Evolutionary conservation across 75 land plant species (phyloP).

Genomic region (Azolla pinnata): DNA sequence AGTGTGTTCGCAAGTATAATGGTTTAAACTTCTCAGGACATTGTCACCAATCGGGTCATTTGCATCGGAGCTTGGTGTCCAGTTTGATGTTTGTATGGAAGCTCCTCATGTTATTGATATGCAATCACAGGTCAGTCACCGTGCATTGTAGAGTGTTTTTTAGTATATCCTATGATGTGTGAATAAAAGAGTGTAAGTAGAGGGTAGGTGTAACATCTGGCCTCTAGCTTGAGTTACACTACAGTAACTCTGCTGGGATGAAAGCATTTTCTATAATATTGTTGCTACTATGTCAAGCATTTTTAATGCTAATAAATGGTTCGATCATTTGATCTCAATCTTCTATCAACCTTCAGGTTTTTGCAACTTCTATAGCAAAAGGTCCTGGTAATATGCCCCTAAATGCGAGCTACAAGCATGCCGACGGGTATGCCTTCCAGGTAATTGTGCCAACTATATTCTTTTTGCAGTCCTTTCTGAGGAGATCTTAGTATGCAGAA

Average conservation of each 20-base stretch:
- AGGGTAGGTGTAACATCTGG: too few species aligned
- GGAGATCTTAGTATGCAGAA: too few species aligned
- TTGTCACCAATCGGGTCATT: slow-evolving; percentile 89
- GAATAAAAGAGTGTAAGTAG: too few species aligned
- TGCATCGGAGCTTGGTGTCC: slow-evolving; percentile 92
- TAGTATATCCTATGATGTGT: too few species aligned
- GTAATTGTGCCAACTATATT: slow-evolving; percentile 23
- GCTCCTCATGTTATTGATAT: slow-evolving; percentile 87
- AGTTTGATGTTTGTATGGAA: slow-evolving; percentile 80
- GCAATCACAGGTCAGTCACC: slow-evolving; percentile 69
- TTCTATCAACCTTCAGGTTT: slow-evolving; percentile 44
- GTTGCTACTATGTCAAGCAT: too few species aligned
- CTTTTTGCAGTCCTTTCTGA: too few species aligned
- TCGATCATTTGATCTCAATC: too few species aligned
- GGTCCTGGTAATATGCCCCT: slow-evolving; percentile 61
- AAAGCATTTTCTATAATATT: too few species aligned
- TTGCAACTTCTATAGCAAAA: slow-evolving; percentile 55
- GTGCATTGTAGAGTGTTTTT: too few species aligned
- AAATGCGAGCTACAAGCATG: slow-evolving; percentile 90
- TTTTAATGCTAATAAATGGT: too few species aligned
- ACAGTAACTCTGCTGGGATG: too few species aligned
- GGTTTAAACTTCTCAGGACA: slow-evolving; percentile 37
- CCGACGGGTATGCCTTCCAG: slow-evolving; percentile 79
- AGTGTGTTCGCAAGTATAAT: neutral
- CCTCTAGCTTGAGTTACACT: too few species aligned